Conservation (phyloP, 2,329 filamentous ascomycete species). For the Fusarium irregulare region DNA sequence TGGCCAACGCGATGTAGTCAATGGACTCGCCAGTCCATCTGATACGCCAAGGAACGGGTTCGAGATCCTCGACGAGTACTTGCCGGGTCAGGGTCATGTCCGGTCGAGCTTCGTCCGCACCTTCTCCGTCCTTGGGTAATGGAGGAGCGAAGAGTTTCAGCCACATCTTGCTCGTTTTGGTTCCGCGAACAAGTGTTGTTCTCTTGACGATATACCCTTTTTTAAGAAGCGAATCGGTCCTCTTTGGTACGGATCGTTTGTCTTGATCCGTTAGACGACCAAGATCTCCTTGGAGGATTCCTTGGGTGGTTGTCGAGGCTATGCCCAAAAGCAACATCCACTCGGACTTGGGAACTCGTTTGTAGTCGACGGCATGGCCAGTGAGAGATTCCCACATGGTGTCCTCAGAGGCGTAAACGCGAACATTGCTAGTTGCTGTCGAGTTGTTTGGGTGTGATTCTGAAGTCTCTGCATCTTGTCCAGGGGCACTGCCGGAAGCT, state of each 20-base stretch:
- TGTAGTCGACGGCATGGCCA: conserved; percentile 69
- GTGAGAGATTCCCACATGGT: conserved; percentile 70
- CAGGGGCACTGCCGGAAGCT: conserved; percentile 3
- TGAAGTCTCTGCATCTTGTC: conserved; percentile 10
- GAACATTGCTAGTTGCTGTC: conserved; percentile 21
- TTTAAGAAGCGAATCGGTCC: conserved; percentile 67
- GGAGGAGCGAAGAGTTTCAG: conserved; percentile 65
- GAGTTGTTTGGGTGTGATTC: neutral
- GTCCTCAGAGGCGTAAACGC: conserved; percentile 64
- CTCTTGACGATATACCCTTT: conserved; percentile 73
- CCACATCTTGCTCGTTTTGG: conserved; percentile 73
- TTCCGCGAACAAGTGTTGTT: conserved; percentile 67
- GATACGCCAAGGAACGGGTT: conserved; percentile 66
- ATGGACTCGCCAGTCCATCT: conserved; percentile 69
- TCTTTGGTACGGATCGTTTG: conserved; percentile 71
- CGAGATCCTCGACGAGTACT: conserved; percentile 57
- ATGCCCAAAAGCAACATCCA: conserved; percentile 70
- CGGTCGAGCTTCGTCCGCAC: conserved; percentile 40
- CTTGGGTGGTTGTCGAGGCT: conserved; percentile 63
- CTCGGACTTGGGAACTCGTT: conserved; percentile 67
- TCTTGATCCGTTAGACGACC: conserved; percentile 69
- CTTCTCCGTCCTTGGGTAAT: conserved; percentile 51
- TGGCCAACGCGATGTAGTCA: conserved; percentile 67
- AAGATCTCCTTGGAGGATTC: conserved; percentile 71
- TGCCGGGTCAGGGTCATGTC: conserved; percentile 56